These are phyloP conservation scores for Phragmites australis DNA, from an alignment of 176 grass and related monocot genomes.

Conservation along the genomic window DNA sequence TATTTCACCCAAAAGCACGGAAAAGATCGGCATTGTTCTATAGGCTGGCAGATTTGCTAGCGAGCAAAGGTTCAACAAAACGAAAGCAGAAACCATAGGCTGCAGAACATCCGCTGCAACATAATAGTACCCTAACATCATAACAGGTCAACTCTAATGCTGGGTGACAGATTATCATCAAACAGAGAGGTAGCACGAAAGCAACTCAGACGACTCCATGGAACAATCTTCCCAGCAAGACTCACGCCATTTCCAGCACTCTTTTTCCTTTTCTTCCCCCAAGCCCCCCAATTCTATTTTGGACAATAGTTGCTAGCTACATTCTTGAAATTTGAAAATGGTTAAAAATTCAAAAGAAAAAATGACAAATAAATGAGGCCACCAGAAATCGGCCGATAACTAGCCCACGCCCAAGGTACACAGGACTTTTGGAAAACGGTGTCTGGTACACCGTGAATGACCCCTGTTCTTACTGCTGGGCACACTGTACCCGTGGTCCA, in stretches of 20 bases:
- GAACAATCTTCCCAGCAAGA: background rate
- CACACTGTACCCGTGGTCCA: conserved; percentile 81
- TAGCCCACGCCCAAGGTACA: too few species aligned
- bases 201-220: too few species aligned
- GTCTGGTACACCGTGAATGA: background rate
- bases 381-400: too few species aligned
- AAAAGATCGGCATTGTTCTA: background rate
- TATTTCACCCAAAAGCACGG: background rate
- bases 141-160: too few species aligned
- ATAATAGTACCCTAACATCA: background rate
- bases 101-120: background rate
- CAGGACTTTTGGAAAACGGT: background rate
- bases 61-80: background rate
- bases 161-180: too few species aligned
- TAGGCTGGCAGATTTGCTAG: background rate
- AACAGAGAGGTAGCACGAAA: too few species aligned
- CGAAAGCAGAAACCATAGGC: background rate
- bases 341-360: background rate
- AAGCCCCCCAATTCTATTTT: too few species aligned
- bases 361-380: background rate
- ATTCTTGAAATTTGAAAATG: background rate
- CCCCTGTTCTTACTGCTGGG: conserved; percentile 63
- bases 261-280: too few species aligned
- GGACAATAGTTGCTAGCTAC: background rate
- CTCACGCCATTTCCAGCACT: too few species aligned